These are phyloP conservation scores for Phytophthora colocasiae DNA, from an alignment of 352 stramenopile genomes.

Conservation along the genomic window DNA sequence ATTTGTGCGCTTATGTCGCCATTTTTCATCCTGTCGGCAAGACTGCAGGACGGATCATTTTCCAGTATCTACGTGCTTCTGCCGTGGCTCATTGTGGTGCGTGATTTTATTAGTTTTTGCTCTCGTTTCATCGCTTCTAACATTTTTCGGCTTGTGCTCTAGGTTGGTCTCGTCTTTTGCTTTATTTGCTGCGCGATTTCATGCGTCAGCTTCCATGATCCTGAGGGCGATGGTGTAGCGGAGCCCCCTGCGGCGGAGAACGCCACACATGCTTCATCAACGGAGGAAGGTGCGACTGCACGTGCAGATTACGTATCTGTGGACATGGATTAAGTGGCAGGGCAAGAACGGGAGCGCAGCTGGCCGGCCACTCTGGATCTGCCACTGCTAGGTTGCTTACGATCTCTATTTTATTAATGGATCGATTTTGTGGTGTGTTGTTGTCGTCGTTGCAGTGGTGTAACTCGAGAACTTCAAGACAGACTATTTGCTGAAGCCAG, in stretches of 20 bases:
- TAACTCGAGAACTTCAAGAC: not conserved
- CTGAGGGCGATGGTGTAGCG: slow-evolving; percentile 32
- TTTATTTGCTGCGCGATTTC: slow-evolving; percentile 85
- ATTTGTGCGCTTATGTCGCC: slow-evolving; percentile 70
- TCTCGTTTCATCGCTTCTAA: not conserved
- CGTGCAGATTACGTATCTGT: slow-evolving; percentile 69
- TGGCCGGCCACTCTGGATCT: slow-evolving; percentile 8
- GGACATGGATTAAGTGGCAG: slow-evolving; percentile 55
- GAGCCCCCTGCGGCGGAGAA: slow-evolving; percentile 44
- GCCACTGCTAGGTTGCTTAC: slow-evolving; percentile 27
- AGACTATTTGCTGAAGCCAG: no score
- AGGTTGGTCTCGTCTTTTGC: slow-evolving; percentile 78
- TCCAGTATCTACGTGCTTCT: slow-evolving; percentile 85
- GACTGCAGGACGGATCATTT: slow-evolving; percentile 73
- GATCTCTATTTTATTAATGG: slow-evolving; percentile 50
- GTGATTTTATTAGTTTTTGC: slow-evolving; percentile 5
- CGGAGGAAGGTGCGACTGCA: slow-evolving; percentile 75
- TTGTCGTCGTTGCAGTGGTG: slow-evolving; percentile 18
- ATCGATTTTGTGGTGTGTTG: slow-evolving; percentile 37
- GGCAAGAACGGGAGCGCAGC: slow-evolving; percentile 18
- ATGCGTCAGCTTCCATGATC: slow-evolving; percentile 62
- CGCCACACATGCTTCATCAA: slow-evolving; percentile 45
- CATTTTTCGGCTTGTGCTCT: not conserved
- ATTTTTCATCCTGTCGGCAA: slow-evolving; percentile 82
- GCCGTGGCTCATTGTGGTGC: slow-evolving; percentile 84